Evolutionary conservation across 495 filamentous ascomycete species (phyloP).

Genomic region (Darksidea phi): DNA sequence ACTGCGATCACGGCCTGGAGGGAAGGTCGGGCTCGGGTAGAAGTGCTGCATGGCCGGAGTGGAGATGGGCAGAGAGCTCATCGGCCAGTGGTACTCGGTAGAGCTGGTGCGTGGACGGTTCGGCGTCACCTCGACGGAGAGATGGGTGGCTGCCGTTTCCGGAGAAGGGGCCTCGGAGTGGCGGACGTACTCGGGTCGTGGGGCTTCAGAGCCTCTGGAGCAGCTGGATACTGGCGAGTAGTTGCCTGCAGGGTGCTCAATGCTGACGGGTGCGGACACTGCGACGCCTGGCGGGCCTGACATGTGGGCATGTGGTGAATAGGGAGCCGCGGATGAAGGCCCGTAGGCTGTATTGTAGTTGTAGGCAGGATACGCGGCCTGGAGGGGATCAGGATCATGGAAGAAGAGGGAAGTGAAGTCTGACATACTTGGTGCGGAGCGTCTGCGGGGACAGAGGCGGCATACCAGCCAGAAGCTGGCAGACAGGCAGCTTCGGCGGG

Average conservation of each 20-base stretch:
- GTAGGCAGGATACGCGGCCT: constrained; percentile 2
- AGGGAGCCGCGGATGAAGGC: constrained; percentile 10
- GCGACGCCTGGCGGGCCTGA: constrained; percentile 10
- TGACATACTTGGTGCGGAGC: constrained; percentile 29
- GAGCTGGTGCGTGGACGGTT: constrained; percentile 19
- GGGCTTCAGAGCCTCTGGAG: constrained; percentile 23
- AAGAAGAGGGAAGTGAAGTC: not conserved
- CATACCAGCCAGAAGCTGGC: constrained; percentile 31
- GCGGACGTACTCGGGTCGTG: constrained; percentile 11
- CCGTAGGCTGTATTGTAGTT: not conserved
- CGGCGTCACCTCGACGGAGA: constrained; percentile 42
- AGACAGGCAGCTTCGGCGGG: constrained; percentile 20
- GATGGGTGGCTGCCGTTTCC: constrained; percentile 40
- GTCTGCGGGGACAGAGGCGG: constrained; percentile 27
- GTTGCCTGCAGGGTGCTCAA: constrained; percentile 19
- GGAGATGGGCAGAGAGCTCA: constrained; percentile 42
- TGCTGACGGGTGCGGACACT: constrained; percentile 6
- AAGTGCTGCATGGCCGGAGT: constrained; percentile 34
- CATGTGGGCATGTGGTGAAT: constrained; percentile 27
- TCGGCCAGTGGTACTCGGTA: constrained; percentile 38
- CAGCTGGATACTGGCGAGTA: constrained; percentile 30
- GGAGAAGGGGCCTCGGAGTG: constrained; percentile 10
- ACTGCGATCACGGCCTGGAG: constrained; percentile 28
- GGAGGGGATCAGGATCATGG: not conserved
- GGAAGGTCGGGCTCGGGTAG: constrained; percentile 29